phyloP scores from a whole-genome alignment of 2,329 filamentous ascomycete genomes.

The Celoporthe dispersa region DNA sequence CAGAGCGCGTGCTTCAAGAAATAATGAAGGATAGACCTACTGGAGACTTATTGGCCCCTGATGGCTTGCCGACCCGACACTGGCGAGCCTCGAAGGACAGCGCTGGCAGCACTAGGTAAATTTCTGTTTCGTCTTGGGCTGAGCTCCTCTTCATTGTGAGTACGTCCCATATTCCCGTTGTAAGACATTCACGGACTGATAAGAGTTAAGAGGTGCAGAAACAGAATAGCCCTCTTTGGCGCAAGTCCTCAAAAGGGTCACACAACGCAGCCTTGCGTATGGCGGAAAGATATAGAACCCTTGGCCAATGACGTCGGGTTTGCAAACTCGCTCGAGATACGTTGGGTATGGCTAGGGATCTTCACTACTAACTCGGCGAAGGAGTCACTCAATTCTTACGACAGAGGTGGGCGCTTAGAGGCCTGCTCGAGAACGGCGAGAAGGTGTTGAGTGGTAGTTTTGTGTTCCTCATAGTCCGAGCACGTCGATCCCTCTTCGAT shows the following conservation, averaged over 20 bases:
- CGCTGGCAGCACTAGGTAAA: background rate
- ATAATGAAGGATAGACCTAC: background rate
- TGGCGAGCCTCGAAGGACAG: background rate
- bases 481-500: background rate
- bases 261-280: background rate
- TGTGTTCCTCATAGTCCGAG: background rate
- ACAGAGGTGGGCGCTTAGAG: background rate
- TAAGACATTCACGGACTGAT: background rate
- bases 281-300: background rate
- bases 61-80: background rate
- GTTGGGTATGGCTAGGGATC: background rate
- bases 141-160: background rate
- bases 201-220: background rate
- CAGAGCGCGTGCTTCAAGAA: background rate
- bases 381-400: background rate
- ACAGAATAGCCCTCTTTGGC: background rate
- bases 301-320: background rate
- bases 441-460: background rate
- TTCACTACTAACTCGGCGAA: background rate
- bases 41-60: background rate
- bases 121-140: background rate
- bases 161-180: background rate
- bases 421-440: background rate
- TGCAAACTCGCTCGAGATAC: background rate
- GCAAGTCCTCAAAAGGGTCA: background rate